Percentiles rank a stretch among this genome's conserved stretches.
phyloP scores from a whole-genome alignment of 1,284 basidiomycete genomes.

The Irpex lacteus region DNA sequence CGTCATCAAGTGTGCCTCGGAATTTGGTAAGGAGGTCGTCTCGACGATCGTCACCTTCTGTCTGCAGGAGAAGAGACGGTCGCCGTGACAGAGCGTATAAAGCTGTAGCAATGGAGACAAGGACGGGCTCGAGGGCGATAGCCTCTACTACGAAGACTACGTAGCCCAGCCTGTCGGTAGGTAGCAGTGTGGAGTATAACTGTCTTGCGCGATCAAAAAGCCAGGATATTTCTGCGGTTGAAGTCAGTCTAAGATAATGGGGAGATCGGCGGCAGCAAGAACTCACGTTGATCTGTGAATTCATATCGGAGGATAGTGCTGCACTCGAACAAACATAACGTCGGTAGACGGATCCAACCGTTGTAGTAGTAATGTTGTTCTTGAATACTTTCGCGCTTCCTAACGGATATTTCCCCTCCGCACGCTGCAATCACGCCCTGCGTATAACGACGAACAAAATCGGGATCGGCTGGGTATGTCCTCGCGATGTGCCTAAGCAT shows the following conservation, averaged over 20 bases:
- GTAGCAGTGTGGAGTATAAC: not conserved
- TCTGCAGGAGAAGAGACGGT: not conserved
- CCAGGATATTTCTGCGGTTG: not conserved
- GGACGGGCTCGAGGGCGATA: not conserved
- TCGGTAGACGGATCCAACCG: not conserved
- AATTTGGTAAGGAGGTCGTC: not conserved
- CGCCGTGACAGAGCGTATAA: not conserved
- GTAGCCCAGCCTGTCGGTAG: not conserved
- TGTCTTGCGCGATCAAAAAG: not conserved
- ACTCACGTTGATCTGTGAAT: not conserved
- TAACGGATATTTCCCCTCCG: not conserved
- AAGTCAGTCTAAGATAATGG: not conserved
- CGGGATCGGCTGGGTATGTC: not conserved
- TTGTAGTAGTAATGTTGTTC: not conserved
- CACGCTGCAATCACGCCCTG: not conserved
- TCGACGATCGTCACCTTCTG: not conserved
- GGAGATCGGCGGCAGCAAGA: not conserved
- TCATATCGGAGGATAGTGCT: not conserved
- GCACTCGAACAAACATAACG: not conserved
- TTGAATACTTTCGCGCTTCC: not conserved
- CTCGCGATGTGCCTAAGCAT: not conserved
- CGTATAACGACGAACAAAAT: not conserved
- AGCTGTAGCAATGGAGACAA: not conserved
- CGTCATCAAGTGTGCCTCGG: not conserved
- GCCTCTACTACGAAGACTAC: not conserved